Evolutionary conservation across 257 asterid genomes (phyloP).

Genomic region (Fraxinus quadrangulata): DNA sequence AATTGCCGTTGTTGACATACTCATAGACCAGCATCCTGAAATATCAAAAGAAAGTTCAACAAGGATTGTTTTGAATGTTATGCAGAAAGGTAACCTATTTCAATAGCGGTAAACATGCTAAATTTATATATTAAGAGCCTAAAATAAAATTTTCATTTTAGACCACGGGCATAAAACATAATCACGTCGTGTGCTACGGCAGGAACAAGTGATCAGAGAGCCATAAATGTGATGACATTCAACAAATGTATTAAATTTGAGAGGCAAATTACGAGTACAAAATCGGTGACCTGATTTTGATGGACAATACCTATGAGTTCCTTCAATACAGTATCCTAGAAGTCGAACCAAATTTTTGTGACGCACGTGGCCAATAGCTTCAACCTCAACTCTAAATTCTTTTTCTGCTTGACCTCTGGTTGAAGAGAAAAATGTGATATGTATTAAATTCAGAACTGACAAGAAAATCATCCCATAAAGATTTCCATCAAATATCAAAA

Average conservation of each 20-base stretch:
- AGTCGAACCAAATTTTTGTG: conserved; percentile 43
- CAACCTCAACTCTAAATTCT: conserved; percentile 43
- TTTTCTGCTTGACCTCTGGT: conserved; percentile 40
- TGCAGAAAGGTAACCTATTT: background rate
- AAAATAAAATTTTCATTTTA: background rate
- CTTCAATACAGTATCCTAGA: conserved; percentile 39
- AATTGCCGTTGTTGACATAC: conserved; percentile 39
- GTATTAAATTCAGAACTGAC: background rate
- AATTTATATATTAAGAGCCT: background rate
- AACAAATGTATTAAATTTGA: background rate
- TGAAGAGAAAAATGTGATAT: background rate
- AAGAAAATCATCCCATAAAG: conserved; percentile 5
- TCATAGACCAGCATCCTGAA: conserved; percentile 44
- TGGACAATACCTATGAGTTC: conserved; percentile 33
- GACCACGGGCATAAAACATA: background rate
- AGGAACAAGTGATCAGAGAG: background rate
- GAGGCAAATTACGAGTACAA: background rate
- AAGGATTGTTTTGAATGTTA: background rate
- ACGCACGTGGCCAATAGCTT: conserved; percentile 40
- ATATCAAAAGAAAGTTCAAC: background rate
- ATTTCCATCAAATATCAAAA: conserved; percentile 1
- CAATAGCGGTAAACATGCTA: background rate
- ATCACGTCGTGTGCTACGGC: background rate
- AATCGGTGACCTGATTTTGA: background rate
- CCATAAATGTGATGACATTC: background rate